Evolutionary conservation across 2,329 filamentous ascomycete genomes (phyloP), one percentile per base, ranked within the genome.

Genomic region (Xylariaceae sp.): DNA sequence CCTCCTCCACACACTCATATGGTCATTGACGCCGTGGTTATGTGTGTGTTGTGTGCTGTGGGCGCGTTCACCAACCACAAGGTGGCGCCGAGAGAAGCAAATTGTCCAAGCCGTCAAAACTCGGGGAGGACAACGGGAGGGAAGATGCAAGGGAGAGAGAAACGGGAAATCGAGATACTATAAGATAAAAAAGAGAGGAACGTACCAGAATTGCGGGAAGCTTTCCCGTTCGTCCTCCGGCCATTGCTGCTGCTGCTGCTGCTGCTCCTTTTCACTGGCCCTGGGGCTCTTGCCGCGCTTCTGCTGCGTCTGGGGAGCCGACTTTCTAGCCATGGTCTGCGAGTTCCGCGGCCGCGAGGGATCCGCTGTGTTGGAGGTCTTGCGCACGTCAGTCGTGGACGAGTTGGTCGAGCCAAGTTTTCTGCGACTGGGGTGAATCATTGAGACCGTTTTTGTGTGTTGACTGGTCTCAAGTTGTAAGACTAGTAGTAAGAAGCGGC

Each of bases 121-220:
- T 58, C 56, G 52, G 54, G 59, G 48, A 55, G 54, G 18, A 59
- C 54, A 57, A 61, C 52, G n/a, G 51, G 37, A 42, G 44, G 8
- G 47, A 48, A 55, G 59, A 23, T 50, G 59, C 58, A 45, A 58
- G 13, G 42, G 44, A 3, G 30, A 52, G n/a, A 58, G 55, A 56
- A 52, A 5, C 23, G 23, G 23, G 23, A 30, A 30, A 30, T 30
- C 23, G 23, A 30, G 4, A 30, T 30, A 30, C 23, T 30, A 30
- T 30, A 4, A 30, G 2, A 30, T 18, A 30, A 30, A 18, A 58
- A 56, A 55, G 65, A 48, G 48, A 63, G 30, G 30, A 59, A 80
- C 82, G 59, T 79, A 87, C 84, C 84, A 87, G 68, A 78, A 87
- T 70, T 86, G 83, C 18, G 84, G 84, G 63, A 87, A 87, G 72